Evolutionary conservation across 352 stramenopile genomes (phyloP), one percentile per base, ranked within the genome.

Genomic region (Pythium phragmitis): DNA sequence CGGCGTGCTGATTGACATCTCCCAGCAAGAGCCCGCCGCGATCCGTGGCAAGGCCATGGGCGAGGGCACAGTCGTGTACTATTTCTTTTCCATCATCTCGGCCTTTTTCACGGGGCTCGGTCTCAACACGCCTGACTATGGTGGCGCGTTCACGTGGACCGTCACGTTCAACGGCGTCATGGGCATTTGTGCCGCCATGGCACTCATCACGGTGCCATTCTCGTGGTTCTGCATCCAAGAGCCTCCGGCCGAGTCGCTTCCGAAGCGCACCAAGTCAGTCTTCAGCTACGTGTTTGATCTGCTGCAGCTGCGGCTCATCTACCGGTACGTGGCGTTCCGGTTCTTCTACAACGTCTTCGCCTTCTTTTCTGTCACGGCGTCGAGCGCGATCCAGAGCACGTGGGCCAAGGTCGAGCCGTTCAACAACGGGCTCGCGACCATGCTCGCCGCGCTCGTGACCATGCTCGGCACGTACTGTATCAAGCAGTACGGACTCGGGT

Each of bases 331-430:
- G 33, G 53, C 54, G 21, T 75, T 68, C 63, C 59, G 55, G 7
- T 72, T 77, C 36, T 65, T 77, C 63, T 57, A 60, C 60, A 66
- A 58, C 45, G 36, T 71, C 50, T 74, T 85, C 46, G 73, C 68
- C 23, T 47, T 75, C 39, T 83, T 88, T 43, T 77, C 67, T 3
- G 76, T 84, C 19, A 89, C 76, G 11, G 72, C 82, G 0, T 68
- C 60, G 1, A 80, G 62, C 23, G 63, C 73, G 4, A 84, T 89
- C 52, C 57, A 84, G 48, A 82, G 71, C 58, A 69, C 60, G 37
- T 91, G 76, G 78, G 79, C 79, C 0, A 69, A 74, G 0, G 82
- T 89, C 39, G 74, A 78, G 39, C 80, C 80, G 8, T 41, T 91
- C 21, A 91, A 89, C 66, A 68, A 82, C 37, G 68, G 64, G 12